Conservation (phyloP, 2,329 filamentous ascomycete genomes). For the Verticillium albo-atrum region DNA sequence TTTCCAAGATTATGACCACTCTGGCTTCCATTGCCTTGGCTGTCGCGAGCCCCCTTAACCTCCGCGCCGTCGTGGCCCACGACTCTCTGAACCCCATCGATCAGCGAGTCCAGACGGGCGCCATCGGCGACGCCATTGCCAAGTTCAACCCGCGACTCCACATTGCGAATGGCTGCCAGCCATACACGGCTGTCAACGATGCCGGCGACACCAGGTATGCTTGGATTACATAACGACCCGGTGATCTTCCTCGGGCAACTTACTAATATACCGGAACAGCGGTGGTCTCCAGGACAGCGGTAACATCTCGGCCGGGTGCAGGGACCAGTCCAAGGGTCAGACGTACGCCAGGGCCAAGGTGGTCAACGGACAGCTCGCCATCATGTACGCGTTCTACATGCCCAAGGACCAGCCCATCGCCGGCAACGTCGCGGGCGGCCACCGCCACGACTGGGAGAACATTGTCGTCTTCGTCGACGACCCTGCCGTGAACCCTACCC, state of each 20-base stretch:
- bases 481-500: constrained; percentile 15
- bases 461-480: constrained; percentile 24
- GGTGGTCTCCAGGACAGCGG: constrained; percentile 29
- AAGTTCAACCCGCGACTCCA: constrained; percentile 16
- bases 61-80: constrained; percentile 1
- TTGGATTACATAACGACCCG: not conserved
- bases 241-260: not conserved
- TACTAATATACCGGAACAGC: constrained; percentile 10
- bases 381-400: constrained; percentile 40
- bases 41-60: constrained; percentile 1
- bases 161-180: constrained; percentile 18
- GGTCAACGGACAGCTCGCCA: constrained; percentile 23
- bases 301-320: constrained; percentile 4
- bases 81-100: constrained; percentile 2
- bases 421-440: constrained; percentile 24
- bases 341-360: constrained; percentile 19
- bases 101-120: constrained; percentile 5
- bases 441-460: constrained; percentile 36
- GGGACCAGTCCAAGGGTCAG: not conserved
- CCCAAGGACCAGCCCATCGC: constrained; percentile 36
- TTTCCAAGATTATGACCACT: constrained; percentile 3
- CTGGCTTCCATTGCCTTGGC: constrained; percentile 5
- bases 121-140: constrained; percentile 9
- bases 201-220: constrained; percentile 13
- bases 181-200: constrained; percentile 11